Percentiles rank a stretch among this genome's conserved stretches.
Conservation (phyloP, 371 early-diverging fungal species). For the Fennellomyces sp. region DNA sequence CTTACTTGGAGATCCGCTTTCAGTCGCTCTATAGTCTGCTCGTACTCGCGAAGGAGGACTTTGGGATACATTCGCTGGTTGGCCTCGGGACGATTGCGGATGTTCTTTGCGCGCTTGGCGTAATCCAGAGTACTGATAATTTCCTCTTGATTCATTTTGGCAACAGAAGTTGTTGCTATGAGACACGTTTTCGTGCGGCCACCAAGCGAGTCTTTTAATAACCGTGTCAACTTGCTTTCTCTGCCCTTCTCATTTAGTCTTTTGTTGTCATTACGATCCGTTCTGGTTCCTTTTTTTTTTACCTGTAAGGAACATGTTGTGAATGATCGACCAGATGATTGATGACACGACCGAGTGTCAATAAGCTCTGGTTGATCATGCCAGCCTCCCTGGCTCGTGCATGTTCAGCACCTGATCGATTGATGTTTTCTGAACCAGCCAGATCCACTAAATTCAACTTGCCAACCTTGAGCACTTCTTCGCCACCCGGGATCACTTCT, state of each 20-base stretch:
- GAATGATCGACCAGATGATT: constrained; percentile 83
- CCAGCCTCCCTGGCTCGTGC: constrained; percentile 91
- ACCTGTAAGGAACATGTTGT: constrained; percentile 89
- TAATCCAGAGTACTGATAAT: constrained; percentile 94
- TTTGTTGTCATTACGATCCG: neutral
- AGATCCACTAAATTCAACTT: constrained; percentile 97
- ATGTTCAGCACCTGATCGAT: constrained; percentile 89
- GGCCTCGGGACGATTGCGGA: constrained; percentile 90
- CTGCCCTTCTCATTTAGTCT: constrained; percentile 25
- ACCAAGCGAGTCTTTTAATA: constrained; percentile 96
- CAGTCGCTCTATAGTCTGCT: constrained; percentile 73
- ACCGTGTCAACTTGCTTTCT: constrained; percentile 93
- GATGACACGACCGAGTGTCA: constrained; percentile 94
- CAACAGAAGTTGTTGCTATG: constrained; percentile 92
- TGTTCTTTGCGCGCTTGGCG: constrained; percentile 93
- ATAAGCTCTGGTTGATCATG: constrained; percentile 86
- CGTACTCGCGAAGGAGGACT: constrained; percentile 83
- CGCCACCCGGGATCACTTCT: constrained; percentile 77
- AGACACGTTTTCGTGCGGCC: constrained; percentile 95
- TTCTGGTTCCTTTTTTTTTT: constrained; percentile 15
- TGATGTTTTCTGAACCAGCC: constrained; percentile 97
- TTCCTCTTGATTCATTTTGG: constrained; percentile 80
- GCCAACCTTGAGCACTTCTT: constrained; percentile 85
- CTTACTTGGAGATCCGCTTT: constrained; percentile 48
- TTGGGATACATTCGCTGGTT: constrained; percentile 85